Conservation (phyloP, 1,139 yeast genomes). For the Zhuliangozyma blackwelliae region DNA sequence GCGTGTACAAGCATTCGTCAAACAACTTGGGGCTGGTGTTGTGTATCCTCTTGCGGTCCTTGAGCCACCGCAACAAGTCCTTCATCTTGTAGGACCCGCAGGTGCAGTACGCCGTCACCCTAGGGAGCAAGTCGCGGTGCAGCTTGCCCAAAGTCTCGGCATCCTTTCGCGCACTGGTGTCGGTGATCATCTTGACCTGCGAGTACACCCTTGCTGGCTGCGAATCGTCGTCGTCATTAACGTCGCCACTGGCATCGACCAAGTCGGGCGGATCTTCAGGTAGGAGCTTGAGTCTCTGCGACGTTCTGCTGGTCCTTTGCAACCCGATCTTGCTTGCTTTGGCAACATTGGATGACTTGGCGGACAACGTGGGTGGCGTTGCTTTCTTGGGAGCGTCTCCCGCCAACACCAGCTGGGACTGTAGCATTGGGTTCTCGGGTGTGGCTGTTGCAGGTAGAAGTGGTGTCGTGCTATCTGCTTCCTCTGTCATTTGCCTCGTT, state of each 20-base stretch:
- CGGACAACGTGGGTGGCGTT: too few species aligned
- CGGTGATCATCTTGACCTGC: slow-evolving; percentile 79
- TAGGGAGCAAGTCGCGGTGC: slow-evolving; percentile 75
- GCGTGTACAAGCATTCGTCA: slow-evolving; percentile 92
- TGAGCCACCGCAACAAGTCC: slow-evolving; percentile 79
- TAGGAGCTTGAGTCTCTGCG: slow-evolving; percentile 78
- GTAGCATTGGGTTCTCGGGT: slow-evolving; percentile 28
- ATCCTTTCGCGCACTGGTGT: slow-evolving; percentile 88
- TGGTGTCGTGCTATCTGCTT: slow-evolving; percentile 19
- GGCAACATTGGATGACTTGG: slow-evolving; percentile 15
- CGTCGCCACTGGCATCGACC: slow-evolving; percentile 20
- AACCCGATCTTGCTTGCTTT: slow-evolving; percentile 60
- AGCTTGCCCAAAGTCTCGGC: slow-evolving; percentile 91
- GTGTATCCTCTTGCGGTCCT: slow-evolving; percentile 68
- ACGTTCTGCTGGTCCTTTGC: slow-evolving; percentile 82
- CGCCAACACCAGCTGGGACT: slow-evolving; percentile 3
- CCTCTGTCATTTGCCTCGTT: not conserved
- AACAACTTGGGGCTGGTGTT: slow-evolving; percentile 82
- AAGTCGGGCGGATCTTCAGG: slow-evolving; percentile 61
- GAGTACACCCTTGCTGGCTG: slow-evolving; percentile 53
- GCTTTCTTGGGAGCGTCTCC: not conserved
- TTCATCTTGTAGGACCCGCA: slow-evolving; percentile 89
- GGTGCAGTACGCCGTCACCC: slow-evolving; percentile 95
- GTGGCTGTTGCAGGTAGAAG: slow-evolving; percentile 8
- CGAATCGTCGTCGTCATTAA: slow-evolving; percentile 24